These are phyloP conservation scores for Buxus sempervirens DNA, from an alignment of 164 flowering plant genomes.

Conservation along the genomic window DNA sequence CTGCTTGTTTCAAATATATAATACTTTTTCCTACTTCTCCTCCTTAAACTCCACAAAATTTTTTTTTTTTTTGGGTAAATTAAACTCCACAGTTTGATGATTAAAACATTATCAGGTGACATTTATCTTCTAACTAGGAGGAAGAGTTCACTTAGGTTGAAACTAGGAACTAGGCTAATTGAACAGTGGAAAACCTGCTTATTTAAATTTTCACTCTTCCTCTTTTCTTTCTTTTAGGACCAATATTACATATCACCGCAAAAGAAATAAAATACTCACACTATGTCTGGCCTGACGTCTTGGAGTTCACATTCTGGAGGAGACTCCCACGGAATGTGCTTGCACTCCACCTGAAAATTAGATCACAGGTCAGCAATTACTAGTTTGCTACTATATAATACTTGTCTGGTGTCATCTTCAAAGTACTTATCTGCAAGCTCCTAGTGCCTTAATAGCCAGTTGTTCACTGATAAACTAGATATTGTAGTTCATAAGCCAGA, in stretches of 20 bases:
- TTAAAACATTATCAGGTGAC: too few species aligned
- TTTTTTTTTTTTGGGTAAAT: too few species aligned
- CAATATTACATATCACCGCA: neutral
- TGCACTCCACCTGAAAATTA: slow-evolving; percentile 53
- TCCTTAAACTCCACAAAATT: too few species aligned
- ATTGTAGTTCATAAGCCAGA: neutral
- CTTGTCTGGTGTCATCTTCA: neutral
- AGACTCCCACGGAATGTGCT: slow-evolving; percentile 83
- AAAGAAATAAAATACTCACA: slow-evolving; percentile 45
- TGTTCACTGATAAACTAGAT: neutral
- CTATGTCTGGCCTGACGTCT: slow-evolving; percentile 49
- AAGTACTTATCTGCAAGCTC: neutral
- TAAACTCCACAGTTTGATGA: too few species aligned
- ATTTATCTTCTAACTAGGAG: too few species aligned
- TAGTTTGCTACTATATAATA: neutral
- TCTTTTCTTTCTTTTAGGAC: too few species aligned
- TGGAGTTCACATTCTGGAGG: slow-evolving; percentile 54
- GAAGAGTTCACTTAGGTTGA: too few species aligned
- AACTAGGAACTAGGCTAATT: neutral
- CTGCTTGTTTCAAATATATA: too few species aligned
- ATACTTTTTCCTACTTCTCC: too few species aligned
- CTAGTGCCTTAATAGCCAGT: neutral
- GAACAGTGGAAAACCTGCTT: neutral
- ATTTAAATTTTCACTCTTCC: too few species aligned
- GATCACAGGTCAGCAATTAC: neutral